Conservation (phyloP, 2,329 filamentous ascomycete species). For the Intubia oerlemansii region DNA sequence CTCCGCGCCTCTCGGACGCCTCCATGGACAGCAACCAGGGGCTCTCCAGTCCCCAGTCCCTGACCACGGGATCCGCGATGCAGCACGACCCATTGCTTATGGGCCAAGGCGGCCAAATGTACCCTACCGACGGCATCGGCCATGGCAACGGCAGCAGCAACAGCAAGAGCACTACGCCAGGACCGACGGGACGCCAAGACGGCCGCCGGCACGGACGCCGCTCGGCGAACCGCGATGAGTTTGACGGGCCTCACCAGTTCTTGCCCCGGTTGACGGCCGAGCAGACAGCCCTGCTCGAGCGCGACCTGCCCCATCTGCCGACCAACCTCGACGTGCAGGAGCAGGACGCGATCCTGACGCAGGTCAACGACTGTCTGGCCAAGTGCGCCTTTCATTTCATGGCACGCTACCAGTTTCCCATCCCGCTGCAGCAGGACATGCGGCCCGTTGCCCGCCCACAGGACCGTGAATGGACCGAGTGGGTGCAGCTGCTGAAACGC, state of each 20-base stretch:
- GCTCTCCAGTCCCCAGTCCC: too few relatives aligned
- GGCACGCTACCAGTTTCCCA: slow-evolving; percentile 78
- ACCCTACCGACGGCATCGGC: background rate
- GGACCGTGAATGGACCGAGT: slow-evolving; percentile 78
- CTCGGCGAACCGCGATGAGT: slow-evolving; percentile 68
- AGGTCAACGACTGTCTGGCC: slow-evolving; percentile 68
- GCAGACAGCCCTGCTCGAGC: slow-evolving; percentile 54
- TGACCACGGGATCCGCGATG: too few relatives aligned
- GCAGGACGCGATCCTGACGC: slow-evolving; percentile 59
- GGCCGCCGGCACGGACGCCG: slow-evolving; percentile 39
- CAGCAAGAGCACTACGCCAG: background rate
- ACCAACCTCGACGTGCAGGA: slow-evolving; percentile 68
- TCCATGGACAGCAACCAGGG: too few relatives aligned
- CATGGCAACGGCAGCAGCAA: background rate
- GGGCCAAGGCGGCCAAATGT: too few relatives aligned
- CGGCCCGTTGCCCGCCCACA: slow-evolving; percentile 51
- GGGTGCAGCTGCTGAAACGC: slow-evolving; percentile 72
- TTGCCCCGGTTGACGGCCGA: slow-evolving; percentile 50
- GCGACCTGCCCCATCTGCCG: slow-evolving; percentile 61
- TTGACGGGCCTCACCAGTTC: slow-evolving; percentile 72
- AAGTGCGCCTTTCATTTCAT: slow-evolving; percentile 81
- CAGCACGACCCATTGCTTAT: slow-evolving; percentile 22
- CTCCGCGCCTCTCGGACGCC: too few relatives aligned
- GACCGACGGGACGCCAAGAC: slow-evolving; percentile 24
- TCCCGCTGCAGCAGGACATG: slow-evolving; percentile 66